Base-by-base conservation (phyloP, 345 rosid species). In the Hibiscus mutabilis region DNA sequence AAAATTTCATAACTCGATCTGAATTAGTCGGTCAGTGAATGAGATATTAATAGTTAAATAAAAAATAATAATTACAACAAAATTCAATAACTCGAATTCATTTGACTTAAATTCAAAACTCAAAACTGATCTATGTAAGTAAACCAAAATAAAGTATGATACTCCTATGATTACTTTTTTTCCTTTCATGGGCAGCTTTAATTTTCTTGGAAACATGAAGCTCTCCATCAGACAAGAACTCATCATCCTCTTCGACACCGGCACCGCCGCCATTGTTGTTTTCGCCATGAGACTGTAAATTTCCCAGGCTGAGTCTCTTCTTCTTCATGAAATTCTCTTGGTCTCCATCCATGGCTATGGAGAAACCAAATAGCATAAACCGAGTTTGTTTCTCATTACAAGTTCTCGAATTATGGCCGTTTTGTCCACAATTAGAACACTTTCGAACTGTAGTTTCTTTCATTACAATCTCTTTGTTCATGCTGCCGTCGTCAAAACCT, bases 401-500 rank as follows among this genome's bases (percentile, higher is more conserved):
- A 1, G 86, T 82, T 40, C 91, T 81, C 2, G 91, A 66, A 66
- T 84, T 86, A 69, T 84, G 89, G 35, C 86, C 89, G 63, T 68
- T 77, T 1, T 78, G 80, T 4, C 87, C 87, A 70, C 87, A 82
- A 9, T 76, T 65, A 5, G 87, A 79, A 57, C 90, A 84, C 79
- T 84, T 85, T 66, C 87, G 81, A 11, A 57, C 16, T 52, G 61
- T 31, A 42, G 12, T 42, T 65, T 84, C 79, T 69, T 74, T 78
- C 80, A 78, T 74, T 81, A 22, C 11, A 56, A 10, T 56, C 60
- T 56, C 31, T 21, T 55, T 55, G 42, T 37, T 37, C 42, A 7
- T 37, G 42, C 42, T 37, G 42, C 11, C 10, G 42, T 37, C 42
- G 42, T 8, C 42, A 37, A 37, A 37, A 37, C 42, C 42, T 37